These are phyloP conservation scores for Diaporthe vexans DNA, from an alignment of 2,329 filamentous ascomycete species.

Conservation along the genomic window DNA sequence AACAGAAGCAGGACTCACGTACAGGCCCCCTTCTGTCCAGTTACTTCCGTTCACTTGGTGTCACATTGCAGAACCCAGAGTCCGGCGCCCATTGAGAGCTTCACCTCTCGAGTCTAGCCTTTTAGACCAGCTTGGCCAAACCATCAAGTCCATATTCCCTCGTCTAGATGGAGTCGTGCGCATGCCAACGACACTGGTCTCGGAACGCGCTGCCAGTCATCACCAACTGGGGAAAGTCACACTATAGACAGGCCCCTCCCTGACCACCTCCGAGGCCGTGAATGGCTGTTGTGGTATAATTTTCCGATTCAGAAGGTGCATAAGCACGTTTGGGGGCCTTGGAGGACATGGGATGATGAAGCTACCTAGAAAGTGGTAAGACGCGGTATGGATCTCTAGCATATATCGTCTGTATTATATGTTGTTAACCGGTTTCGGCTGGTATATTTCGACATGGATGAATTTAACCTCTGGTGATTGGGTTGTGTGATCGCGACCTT, in stretches of 20 bases:
- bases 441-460: background rate
- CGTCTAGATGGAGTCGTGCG: background rate
- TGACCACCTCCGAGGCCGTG: background rate
- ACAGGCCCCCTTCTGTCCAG: background rate
- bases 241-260: background rate
- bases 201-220: constrained; percentile 1
- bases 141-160: background rate
- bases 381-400: background rate
- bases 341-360: constrained; percentile 11
- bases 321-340: background rate
- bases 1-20: background rate
- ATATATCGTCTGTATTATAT: constrained; percentile 13
- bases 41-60: background rate
- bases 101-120: background rate
- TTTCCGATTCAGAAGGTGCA: constrained; percentile 15
- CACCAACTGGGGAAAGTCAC: background rate
- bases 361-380: background rate
- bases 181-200: background rate
- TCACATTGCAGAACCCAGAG: too few species aligned
- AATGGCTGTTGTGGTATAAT: constrained; percentile 5
- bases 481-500: constrained; percentile 3
- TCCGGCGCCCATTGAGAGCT: background rate
- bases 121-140: background rate
- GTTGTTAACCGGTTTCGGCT: constrained; percentile 1
- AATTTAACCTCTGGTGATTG: constrained; percentile 5